phyloP scores from a whole-genome alignment of 345 rosid species.

The Toxicodendron radicans region DNA sequence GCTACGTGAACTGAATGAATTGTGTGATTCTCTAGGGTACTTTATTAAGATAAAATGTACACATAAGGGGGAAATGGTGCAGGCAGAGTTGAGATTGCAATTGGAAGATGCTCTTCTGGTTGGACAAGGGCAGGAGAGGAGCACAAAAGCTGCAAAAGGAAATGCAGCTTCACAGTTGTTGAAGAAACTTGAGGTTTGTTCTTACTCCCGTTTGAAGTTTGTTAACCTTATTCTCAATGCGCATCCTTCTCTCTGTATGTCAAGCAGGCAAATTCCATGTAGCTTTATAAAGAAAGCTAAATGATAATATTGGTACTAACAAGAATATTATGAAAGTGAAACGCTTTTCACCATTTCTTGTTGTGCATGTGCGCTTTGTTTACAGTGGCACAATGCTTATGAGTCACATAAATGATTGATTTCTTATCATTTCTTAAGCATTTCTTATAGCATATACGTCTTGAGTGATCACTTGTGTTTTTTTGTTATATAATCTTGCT shows the following conservation, averaged over 20 bases:
- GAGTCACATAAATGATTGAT: not conserved
- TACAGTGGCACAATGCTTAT: not conserved
- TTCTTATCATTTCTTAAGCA: not conserved
- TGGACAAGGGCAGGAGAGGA: slow-evolving; percentile 61
- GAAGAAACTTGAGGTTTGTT: slow-evolving; percentile 74
- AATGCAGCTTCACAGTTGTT: slow-evolving; percentile 77
- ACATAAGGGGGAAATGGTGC: slow-evolving; percentile 53
- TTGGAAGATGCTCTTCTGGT: slow-evolving; percentile 60
- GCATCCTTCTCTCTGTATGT: not conserved
- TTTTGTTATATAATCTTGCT: not conserved
- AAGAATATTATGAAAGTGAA: not conserved
- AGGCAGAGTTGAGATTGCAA: slow-evolving; percentile 64
- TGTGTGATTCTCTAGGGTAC: slow-evolving; percentile 79
- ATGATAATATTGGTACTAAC: not conserved
- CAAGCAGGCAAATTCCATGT: not conserved
- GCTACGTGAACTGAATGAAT: slow-evolving; percentile 58
- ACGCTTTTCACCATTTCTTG: not conserved
- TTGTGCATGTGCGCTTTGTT: not conserved
- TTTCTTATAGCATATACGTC: not conserved
- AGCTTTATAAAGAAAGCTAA: not conserved
- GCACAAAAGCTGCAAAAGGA: slow-evolving; percentile 69
- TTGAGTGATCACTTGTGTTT: not conserved
- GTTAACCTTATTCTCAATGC: not conserved
- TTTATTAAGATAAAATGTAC: slow-evolving; percentile 45
- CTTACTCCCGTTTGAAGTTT: slow-evolving; percentile 11